Conservation (phyloP, 306 rosid genomes). For the Neltuma alba region DNA sequence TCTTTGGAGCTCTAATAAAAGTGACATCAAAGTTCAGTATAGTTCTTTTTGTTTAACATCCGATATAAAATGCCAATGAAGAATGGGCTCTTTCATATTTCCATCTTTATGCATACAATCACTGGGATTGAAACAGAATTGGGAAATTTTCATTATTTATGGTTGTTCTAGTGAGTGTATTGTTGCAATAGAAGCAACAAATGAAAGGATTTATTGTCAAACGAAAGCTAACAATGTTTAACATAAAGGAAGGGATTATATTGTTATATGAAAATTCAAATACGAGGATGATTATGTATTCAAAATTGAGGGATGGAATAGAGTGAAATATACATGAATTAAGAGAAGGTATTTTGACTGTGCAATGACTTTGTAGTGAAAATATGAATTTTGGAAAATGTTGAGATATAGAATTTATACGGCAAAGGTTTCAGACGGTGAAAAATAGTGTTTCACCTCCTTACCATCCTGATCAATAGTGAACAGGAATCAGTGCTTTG, state of each 20-base stretch:
- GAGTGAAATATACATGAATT: too few relatives aligned
- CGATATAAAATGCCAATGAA: not conserved
- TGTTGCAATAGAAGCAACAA: not conserved
- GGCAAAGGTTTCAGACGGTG: too few relatives aligned
- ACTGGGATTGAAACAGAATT: not conserved
- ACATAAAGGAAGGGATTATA: not conserved
- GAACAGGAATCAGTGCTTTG: too few relatives aligned
- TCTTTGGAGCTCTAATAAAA: not conserved
- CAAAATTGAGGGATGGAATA: too few relatives aligned
- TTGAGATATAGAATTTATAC: too few relatives aligned
- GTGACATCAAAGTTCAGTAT: not conserved
- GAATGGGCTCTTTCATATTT: too few relatives aligned
- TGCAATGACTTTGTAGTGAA: too few relatives aligned
- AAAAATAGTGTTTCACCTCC: too few relatives aligned
- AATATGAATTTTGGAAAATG: too few relatives aligned
- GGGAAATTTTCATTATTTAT: not conserved
- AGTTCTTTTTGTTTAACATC: not conserved
- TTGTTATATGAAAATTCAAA: not conserved
- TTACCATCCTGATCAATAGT: too few relatives aligned
- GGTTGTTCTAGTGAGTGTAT: not conserved
- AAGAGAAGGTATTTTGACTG: too few relatives aligned
- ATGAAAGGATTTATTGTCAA: not conserved
- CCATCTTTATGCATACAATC: not conserved
- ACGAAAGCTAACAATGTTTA: not conserved
- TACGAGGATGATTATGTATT: not conserved